Base-by-base conservation (phyloP, 345 rosid genomes). In the Punica granatum region DNA sequence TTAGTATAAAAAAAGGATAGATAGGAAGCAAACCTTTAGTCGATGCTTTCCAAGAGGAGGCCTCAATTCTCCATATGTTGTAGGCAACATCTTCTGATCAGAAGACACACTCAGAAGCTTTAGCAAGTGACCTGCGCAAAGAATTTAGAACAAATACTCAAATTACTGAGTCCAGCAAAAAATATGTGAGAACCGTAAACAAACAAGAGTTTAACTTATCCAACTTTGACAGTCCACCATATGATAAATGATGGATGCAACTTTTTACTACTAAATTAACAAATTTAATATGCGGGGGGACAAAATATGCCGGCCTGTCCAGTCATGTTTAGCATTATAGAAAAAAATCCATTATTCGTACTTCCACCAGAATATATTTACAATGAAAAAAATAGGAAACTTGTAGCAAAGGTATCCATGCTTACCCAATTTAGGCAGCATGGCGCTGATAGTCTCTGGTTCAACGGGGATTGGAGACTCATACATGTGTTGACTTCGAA, bases 41-140 rank as follows among this genome's bases (percentile, higher is more conserved):
- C 99, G 96, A 79, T 91, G 92, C 77, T 94, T 91, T 74, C 99
- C 97, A 16, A 94, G 90, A 72, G 99, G 99, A 48, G 99, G 99
- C 81, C 86, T 89, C 73, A 94, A 73, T 75, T 86, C 89, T 56
- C 99, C 99, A 71, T 86, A 94, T 14, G 99, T 86, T 33, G 99
- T 94, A 21, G 92, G 93, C 83, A 94, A 81, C 66, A 89, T 36
- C 59, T 83, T 85, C 73, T 88, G 86, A 78, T 94, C 98, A 70
- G 90, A 85, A 65, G 83, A 77, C 34, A 91, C 86, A 66, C 81
- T 80, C 75, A 94, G 77, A 65, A 94, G 85, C 81, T 37, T 70
- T 64, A 88, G 90, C 78, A 94, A 74, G 76, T 88, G 84, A 60
- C 87, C 99, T 94, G 80, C 72, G 76, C 28, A 53, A 64, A 64